Evolutionary conservation across 2,329 filamentous ascomycete genomes (phyloP), one percentile per base, ranked within the genome.

Genomic region (Escovopsis sp.): DNA sequence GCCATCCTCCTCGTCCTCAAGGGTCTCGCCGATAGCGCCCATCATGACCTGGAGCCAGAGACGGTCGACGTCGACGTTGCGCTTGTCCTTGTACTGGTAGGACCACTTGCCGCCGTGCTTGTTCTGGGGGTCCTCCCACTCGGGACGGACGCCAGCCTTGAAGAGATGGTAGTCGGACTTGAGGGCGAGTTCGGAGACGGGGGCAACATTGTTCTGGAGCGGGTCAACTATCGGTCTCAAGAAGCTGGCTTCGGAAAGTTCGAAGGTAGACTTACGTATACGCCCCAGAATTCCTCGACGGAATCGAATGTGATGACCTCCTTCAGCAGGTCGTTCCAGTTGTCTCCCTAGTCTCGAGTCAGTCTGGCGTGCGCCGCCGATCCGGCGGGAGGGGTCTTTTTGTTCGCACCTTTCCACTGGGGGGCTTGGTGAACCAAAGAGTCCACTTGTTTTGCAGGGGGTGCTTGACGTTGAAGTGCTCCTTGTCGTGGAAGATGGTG

Each of bases 141-240:
- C 93, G 33, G 91, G 91, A 50, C 91, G 85, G 49, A 98, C 85
- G 51, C 88, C 88, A 55, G 82, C 82, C 73, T 98, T 98, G 82
- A 98, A 98, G 37, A 98, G 83, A 61, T 98, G 93, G 69, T 98
- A 98, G 65, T 98, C 91, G 59, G 91, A 94, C 72, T 98, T 98
- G 59, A 94, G 80, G 37, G 88, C 85, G 36, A 98, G 81, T 57
- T 96, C 87, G 54, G 89, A 95, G 54, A 93, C 89, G 36, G 88
- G 82, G 40, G 89, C 86, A 62, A 98, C 95, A 66, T 98, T 98
- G 75, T 98, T 98, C 93, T 98, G 45, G 18, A 28, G 15, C 40
- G 34, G 19, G 32, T 47, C 33, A 51, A 47, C 54, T 33, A 41
- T 42, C 40, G 26, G 39, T 30, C 32, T 45, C 4, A 11, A n/a